Evolutionary conservation across 139 green algal species (phyloP).

Genomic region (Haematococcus sp.): DNA sequence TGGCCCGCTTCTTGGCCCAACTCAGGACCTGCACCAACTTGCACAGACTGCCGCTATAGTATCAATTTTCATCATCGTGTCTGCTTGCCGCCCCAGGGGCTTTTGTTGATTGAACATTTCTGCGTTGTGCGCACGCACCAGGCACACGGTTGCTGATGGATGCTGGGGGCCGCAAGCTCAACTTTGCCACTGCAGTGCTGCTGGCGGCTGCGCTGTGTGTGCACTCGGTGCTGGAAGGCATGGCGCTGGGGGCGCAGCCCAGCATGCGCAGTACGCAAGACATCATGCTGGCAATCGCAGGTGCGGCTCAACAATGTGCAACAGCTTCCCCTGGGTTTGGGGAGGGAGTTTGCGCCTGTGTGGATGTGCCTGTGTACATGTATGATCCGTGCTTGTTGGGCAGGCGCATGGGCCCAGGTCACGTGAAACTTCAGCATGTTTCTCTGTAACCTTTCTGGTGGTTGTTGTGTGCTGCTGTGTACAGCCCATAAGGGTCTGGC

Average conservation of each 20-base stretch:
- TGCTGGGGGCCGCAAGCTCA: background rate
- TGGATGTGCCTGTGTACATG: no score
- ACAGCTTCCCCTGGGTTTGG: no score
- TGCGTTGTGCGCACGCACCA: no score
- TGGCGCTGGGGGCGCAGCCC: conserved; percentile 73
- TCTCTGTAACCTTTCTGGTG: no score
- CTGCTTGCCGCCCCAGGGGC: no score
- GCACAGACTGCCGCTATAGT: background rate
- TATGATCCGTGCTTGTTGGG: no score
- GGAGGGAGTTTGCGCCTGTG: no score
- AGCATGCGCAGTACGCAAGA: conserved; percentile 60
- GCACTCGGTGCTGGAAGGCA: conserved; percentile 78
- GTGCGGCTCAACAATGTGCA: background rate
- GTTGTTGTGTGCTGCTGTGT: no score
- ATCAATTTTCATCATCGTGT: no score
- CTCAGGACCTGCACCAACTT: background rate
- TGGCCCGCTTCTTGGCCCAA: background rate
- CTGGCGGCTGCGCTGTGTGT: conserved; percentile 77
- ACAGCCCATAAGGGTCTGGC: conserved; percentile 74
- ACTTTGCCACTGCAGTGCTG: conserved; percentile 37
- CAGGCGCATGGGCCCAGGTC: background rate
- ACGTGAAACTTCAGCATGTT: no score
- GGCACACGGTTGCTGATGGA: background rate
- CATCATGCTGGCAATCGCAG: conserved; percentile 80
- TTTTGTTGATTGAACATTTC: no score